A percentile compares a stretch with the other conserved stretches of the same genome.
phyloP scores from a whole-genome alignment of 179 eudicot genomes.

The Heliamphora pulchella region DNA sequence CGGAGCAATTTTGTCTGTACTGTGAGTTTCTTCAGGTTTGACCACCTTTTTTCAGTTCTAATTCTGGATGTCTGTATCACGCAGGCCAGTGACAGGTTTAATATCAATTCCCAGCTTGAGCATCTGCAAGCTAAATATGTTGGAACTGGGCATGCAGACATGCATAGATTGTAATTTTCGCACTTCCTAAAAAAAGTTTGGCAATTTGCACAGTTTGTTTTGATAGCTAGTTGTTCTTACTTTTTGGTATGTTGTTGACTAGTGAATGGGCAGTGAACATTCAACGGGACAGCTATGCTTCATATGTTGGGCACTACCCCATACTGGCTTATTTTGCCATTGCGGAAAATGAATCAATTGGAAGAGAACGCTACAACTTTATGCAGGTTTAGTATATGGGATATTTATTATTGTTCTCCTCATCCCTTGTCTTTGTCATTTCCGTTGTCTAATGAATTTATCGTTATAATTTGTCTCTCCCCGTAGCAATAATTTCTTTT shows the following conservation, averaged over 20 bases:
- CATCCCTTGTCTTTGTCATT: neutral
- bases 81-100: slow-evolving; percentile 96
- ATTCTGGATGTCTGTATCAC: neutral
- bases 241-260: slow-evolving; percentile 13
- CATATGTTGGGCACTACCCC: slow-evolving; percentile 88
- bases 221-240: neutral
- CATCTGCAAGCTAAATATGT: slow-evolving; percentile 95
- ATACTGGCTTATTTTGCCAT: slow-evolving; percentile 78
- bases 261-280: slow-evolving; percentile 98
- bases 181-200: neutral
- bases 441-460: neutral
- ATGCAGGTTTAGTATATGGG: slow-evolving; percentile 58
- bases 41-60: neutral
- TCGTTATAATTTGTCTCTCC: neutral
- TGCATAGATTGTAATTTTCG: slow-evolving; percentile 69
- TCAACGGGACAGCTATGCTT: slow-evolving; percentile 93
- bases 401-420: neutral
- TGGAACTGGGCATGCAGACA: slow-evolving; percentile 90
- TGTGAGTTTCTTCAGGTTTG: slow-evolving; percentile 5
- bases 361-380: slow-evolving; percentile 88
- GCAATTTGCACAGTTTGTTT: neutral
- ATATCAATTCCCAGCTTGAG: slow-evolving; percentile 94
- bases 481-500: neutral
- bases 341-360: slow-evolving; percentile 91
- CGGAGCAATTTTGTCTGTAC: neutral